Evolutionary conservation across 129 eudicot species (phyloP).

Genomic region (Mikania micrantha): DNA sequence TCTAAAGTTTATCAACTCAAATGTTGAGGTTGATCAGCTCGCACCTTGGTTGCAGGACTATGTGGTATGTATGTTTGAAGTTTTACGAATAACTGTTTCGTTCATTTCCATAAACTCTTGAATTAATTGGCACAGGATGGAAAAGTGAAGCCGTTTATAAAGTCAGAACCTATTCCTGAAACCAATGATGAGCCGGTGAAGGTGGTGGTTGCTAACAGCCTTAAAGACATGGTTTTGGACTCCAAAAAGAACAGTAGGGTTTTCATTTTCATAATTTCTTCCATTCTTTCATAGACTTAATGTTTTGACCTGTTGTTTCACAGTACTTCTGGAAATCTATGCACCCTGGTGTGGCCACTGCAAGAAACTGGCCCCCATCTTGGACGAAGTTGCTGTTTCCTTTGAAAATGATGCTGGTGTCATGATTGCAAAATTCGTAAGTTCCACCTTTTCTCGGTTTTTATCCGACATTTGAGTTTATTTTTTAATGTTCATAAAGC

Average conservation of each 20-base stretch:
- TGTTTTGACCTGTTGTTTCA: constrained; percentile 1
- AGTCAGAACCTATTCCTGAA: constrained; percentile 90
- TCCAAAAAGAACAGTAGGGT: constrained; percentile 78
- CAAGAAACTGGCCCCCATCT: constrained; percentile 82
- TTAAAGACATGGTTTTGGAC: constrained; percentile 68
- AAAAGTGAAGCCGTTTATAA: constrained; percentile 55
- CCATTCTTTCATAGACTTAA: not conserved
- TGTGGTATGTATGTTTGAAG: constrained; percentile 30
- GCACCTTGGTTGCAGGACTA: constrained; percentile 79
- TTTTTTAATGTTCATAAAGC: too few relatives aligned
- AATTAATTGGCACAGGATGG: constrained; percentile 54
- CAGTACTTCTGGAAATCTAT: constrained; percentile 82
- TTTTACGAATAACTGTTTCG: not conserved
- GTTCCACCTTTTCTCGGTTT: constrained; percentile 6
- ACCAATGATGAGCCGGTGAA: constrained; percentile 78
- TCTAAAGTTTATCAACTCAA: constrained; percentile 63
- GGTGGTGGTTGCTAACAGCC: constrained; percentile 81
- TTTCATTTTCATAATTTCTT: not conserved
- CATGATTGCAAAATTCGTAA: constrained; percentile 78
- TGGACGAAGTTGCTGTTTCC: constrained; percentile 89
- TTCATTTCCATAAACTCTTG: too few relatives aligned
- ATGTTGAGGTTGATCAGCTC: constrained; percentile 71
- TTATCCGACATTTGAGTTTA: too few relatives aligned
- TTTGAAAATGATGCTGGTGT: constrained; percentile 62
- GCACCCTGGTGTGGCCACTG: constrained; percentile 99